Conservation (phyloP, 2,329 filamentous ascomycete genomes). For the Xylariaceae sp. region DNA sequence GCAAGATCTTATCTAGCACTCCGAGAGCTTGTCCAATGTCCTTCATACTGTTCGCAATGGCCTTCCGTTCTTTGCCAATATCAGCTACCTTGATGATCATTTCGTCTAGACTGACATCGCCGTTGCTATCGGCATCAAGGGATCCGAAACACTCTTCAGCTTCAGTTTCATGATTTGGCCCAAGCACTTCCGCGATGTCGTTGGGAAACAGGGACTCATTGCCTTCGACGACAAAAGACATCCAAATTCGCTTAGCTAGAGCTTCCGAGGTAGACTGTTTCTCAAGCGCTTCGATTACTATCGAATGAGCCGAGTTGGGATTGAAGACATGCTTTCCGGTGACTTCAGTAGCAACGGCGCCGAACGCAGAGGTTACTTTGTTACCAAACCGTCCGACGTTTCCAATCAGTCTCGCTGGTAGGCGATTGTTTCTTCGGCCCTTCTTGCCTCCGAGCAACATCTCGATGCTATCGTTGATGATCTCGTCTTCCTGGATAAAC, state of each 20-base stretch:
- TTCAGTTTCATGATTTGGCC: slow-evolving; percentile 65
- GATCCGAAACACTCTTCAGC: slow-evolving; percentile 81
- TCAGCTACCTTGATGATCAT: slow-evolving; percentile 87
- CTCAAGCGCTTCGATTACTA: slow-evolving; percentile 85
- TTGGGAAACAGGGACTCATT: slow-evolving; percentile 73
- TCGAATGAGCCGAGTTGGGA: slow-evolving; percentile 81
- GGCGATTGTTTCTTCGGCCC: slow-evolving; percentile 48
- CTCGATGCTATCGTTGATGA: slow-evolving; percentile 82
- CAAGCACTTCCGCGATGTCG: slow-evolving; percentile 85
- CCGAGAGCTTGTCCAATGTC: slow-evolving; percentile 93
- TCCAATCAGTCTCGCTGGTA: slow-evolving; percentile 73
- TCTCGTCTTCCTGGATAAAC: slow-evolving; percentile 85
- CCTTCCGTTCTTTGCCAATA: slow-evolving; percentile 79
- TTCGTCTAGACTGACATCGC: slow-evolving; percentile 91
- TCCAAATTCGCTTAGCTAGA: slow-evolving; percentile 92
- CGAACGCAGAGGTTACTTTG: slow-evolving; percentile 89
- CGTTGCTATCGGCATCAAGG: slow-evolving; percentile 84
- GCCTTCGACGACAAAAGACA: slow-evolving; percentile 94
- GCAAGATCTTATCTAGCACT: slow-evolving; percentile 82
- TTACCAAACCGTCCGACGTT: slow-evolving; percentile 80
- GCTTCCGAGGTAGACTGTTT: slow-evolving; percentile 81
- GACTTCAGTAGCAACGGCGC: slow-evolving; percentile 89
- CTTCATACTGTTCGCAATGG: slow-evolving; percentile 90
- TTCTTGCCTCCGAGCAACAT: slow-evolving; percentile 58
- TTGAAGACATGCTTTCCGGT: slow-evolving; percentile 96